Percentiles rank a stretch among this genome's conserved stretches.
These are phyloP conservation scores for Isatis lusitanica DNA, from an alignment of 441 rosid genomes.

Conservation along the genomic window DNA sequence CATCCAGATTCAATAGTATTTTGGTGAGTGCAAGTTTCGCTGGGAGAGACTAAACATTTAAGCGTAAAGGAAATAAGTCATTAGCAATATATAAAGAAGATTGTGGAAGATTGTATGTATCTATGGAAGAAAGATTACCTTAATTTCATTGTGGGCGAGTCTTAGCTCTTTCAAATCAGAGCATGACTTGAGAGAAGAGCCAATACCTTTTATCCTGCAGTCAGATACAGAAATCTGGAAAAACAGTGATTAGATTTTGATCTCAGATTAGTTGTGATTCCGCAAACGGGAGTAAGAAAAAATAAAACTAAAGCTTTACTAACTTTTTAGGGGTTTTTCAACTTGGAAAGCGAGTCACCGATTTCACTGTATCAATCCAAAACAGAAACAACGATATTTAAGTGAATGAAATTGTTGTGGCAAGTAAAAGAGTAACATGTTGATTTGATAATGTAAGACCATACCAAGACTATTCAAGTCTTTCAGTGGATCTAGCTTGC, in stretches of 20 bases:
- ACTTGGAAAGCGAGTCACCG: constrained; percentile 61
- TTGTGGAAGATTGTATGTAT: background rate
- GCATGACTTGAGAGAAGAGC: constrained; percentile 73
- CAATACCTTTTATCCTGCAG: constrained; percentile 73
- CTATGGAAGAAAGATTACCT: constrained; percentile 40
- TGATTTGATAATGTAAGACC: constrained; percentile 13
- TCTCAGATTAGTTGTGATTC: background rate
- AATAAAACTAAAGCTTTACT: constrained; percentile 8
- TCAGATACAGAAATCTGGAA: constrained; percentile 78
- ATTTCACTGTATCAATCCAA: constrained; percentile 47
- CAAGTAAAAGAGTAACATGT: background rate
- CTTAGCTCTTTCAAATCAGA: constrained; percentile 78
- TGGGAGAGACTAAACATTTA: constrained; percentile 57
- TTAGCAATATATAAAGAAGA: background rate
- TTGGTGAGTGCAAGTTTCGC: constrained; percentile 63
- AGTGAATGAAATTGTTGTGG: background rate
- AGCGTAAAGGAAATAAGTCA: background rate
- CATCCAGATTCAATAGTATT: constrained; percentile 73
- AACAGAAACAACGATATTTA: background rate
- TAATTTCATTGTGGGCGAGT: constrained; percentile 77
- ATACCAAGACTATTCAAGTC: constrained; percentile 83
- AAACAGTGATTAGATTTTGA: background rate
- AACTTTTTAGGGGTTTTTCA: constrained; percentile 73
- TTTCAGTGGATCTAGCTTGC: constrained; percentile 61
- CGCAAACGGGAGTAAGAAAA: background rate